Percentiles rank a stretch among this genome's conserved stretches.
phyloP scores from a whole-genome alignment of 2,329 filamentous ascomycete genomes.

The Paraphoma chrysanthemicola region DNA sequence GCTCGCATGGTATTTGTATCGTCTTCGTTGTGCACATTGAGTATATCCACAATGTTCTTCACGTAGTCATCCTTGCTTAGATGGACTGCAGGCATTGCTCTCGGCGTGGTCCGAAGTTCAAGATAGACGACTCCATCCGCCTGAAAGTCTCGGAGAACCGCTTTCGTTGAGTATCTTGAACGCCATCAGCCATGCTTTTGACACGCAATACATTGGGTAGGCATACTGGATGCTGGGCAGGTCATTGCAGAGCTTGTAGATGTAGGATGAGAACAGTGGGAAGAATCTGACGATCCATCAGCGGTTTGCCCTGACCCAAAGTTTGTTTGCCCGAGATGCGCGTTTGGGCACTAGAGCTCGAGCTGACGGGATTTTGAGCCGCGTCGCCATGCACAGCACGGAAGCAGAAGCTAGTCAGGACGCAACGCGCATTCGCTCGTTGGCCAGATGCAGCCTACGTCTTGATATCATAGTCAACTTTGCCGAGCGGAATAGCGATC shows the following conservation, averaged over 20 bases:
- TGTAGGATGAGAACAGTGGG: constrained; percentile 78
- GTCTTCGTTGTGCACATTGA: constrained; percentile 59
- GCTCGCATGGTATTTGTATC: constrained; percentile 59
- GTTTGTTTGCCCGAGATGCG: neutral
- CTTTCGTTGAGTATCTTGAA: constrained; percentile 63
- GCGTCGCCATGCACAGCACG: neutral
- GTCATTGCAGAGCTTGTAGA: constrained; percentile 76
- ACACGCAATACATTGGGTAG: constrained; percentile 29
- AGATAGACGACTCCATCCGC: constrained; percentile 77
- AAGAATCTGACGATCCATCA: constrained; percentile 66
- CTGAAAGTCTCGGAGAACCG: constrained; percentile 66
- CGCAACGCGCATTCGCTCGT: neutral
- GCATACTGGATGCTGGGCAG: constrained; percentile 65
- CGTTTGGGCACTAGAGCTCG: neutral
- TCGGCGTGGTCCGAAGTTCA: constrained; percentile 81
- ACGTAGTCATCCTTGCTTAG: constrained; percentile 72
- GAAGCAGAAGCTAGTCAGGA: neutral
- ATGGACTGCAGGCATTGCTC: constrained; percentile 61
- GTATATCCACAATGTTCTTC: constrained; percentile 68
- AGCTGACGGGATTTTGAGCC: neutral
- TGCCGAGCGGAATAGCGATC: constrained; percentile 71
- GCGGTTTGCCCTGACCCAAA: constrained; percentile 10
- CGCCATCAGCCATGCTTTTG: constrained; percentile 13
- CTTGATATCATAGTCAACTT: constrained; percentile 73
- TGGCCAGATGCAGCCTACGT: constrained; percentile 58